Evolutionary conservation across 805 yeast species (phyloP).

Genomic region (Candida yuanshanica): DNA sequence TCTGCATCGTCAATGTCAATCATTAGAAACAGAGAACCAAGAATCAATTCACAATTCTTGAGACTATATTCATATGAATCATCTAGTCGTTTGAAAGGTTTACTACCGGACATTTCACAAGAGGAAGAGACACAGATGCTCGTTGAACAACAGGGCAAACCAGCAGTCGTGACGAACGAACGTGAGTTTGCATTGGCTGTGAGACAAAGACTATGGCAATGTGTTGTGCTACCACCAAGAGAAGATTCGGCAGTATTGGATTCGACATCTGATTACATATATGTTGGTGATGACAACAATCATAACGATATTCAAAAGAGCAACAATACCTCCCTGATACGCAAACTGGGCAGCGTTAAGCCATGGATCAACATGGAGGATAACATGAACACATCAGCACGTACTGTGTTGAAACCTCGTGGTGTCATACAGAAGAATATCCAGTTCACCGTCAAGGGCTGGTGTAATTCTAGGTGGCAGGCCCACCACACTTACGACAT

Average conservation of each 20-base stretch:
- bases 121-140: constrained; percentile 25
- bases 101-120: constrained; percentile 28
- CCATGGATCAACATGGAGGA: constrained; percentile 27
- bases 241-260: constrained; percentile 26
- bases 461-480: constrained; percentile 24
- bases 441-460: constrained; percentile 26
- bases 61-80: constrained; percentile 45
- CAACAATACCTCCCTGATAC: constrained; percentile 13
- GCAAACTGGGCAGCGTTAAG: constrained; percentile 17
- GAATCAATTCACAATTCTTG: constrained; percentile 45
- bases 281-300: constrained; percentile 4
- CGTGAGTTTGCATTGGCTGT: constrained; percentile 37
- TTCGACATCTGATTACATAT: constrained; percentile 25
- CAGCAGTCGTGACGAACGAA: constrained; percentile 13
- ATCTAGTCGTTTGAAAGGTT: constrained; percentile 31
- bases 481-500: constrained; percentile 5
- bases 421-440: constrained; percentile 16
- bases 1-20: constrained; percentile 5
- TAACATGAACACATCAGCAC: constrained; percentile 6
- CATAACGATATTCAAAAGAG: constrained; percentile 1
- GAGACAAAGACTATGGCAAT: constrained; percentile 47
- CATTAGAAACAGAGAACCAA: constrained; percentile 35
- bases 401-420: constrained; percentile 13
- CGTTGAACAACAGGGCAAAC: constrained; percentile 3
- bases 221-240: constrained; percentile 48